Conservation (phyloP, 805 yeast genomes). For the Teunomyces kruisii region DNA sequence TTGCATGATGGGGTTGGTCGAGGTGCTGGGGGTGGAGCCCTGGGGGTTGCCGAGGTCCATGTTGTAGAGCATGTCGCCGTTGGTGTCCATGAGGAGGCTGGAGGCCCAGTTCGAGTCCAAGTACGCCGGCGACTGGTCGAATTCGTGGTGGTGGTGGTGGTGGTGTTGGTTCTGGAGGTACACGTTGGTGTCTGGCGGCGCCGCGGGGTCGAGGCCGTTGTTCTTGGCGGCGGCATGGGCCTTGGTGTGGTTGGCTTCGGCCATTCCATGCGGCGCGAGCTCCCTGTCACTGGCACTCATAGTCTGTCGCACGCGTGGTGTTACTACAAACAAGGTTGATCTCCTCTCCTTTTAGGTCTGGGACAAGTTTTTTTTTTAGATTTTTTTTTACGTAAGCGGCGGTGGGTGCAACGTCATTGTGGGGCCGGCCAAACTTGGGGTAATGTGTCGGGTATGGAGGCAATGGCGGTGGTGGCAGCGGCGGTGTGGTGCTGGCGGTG, state of each 20-base stretch:
- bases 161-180: constrained; percentile 5
- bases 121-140: constrained; percentile 11
- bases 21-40: not conserved
- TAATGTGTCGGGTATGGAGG: too few relatives aligned
- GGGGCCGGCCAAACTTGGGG: too few relatives aligned
- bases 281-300: constrained; percentile 2
- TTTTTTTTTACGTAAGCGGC: not conserved
- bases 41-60: constrained; percentile 26
- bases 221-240: constrained; percentile 5
- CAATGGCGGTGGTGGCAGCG: too few relatives aligned
- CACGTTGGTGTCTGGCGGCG: constrained; percentile 1
- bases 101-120: constrained; percentile 36
- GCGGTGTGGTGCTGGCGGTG: too few relatives aligned
- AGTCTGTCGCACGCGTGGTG: not conserved
- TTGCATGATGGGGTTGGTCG: constrained; percentile 25
- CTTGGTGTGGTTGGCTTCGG: not conserved
- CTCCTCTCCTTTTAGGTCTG: constrained; percentile 1
- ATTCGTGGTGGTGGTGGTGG: constrained; percentile 5
- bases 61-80: constrained; percentile 29
- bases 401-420: too few relatives aligned
- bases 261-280: constrained; percentile 1
- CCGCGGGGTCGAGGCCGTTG: too few relatives aligned
- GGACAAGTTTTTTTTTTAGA: not conserved
- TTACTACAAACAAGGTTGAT: too few relatives aligned
- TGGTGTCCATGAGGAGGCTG: constrained; percentile 31